Evolutionary conservation across 176 grass and related monocot species (phyloP), one percentile per base, ranked within the genome.

Genomic region (Zizania latifolia): DNA sequence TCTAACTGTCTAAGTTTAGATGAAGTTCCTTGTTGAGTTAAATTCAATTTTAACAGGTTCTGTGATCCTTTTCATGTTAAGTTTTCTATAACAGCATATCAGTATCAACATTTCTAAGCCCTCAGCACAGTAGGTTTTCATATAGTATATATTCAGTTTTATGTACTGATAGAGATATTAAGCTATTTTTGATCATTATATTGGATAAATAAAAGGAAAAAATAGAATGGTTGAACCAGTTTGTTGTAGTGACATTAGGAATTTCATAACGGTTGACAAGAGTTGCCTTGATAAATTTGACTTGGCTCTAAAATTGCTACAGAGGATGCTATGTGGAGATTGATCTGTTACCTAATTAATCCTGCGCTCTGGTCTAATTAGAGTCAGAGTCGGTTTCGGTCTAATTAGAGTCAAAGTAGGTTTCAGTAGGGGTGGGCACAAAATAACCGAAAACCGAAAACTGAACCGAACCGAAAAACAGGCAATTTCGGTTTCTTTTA

Each of bases 21-120:
- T 63, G 4, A 45, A 71, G 12, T 36, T 62, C 57, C 31, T 48
- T 58, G 26, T 71, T 32, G 13, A 34, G 12, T 81, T 37, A 30
- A 4, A 33, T 59, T 80, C 37, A 12, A 45, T 46, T 61, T 70
- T 19, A 61, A 71, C 55, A 37, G 10, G 29, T 10, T 34, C 26
- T 62, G 31, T 26, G 23, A 71, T 62, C 57, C 28, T 51, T 62
- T 26, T 71, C 48, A 44, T 81, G 31, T 51, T n/a, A n/a, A n/a
- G n/a, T n/a, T 14, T 65, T 38, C 33, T 65, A 16, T 28, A 26
- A 16, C 6, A 10, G 35, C 39, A 21, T 70, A 58, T 27, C 58
- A 70, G 14, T 29, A 70, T n/a, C n/a, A n/a, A n/a, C n/a, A n/a
- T n/a, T n/a, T 45, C 29, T 32, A 69, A 69, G 13, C 28, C 53